Percentiles rank a stretch among this genome's conserved stretches.
Conservation (phyloP, 257 asterid genomes). For the Gynochthodes officinalis region DNA sequence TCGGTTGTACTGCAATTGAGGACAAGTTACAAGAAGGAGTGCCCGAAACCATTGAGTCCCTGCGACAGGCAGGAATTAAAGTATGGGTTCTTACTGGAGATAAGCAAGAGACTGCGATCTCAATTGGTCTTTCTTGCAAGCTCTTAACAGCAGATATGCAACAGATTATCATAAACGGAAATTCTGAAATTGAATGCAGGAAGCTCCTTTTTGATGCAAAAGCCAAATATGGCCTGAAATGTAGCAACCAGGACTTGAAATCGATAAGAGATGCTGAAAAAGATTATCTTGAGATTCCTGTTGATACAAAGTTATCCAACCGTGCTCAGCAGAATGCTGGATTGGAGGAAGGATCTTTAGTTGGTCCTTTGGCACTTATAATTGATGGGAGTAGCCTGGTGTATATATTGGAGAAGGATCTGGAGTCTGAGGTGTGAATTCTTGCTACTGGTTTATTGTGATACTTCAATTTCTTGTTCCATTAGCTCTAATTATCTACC, state of each 20-base stretch:
- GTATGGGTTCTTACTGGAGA: constrained; percentile 99
- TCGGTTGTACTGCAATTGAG: constrained; percentile 97
- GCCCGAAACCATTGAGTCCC: constrained; percentile 92
- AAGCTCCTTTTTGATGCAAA: constrained; percentile 76
- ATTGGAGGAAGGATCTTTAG: constrained; percentile 40
- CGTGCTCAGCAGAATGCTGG: constrained; percentile 35
- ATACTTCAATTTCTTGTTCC: neutral
- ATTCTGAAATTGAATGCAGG: constrained; percentile 84
- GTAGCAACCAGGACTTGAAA: constrained; percentile 32
- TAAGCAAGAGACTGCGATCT: constrained; percentile 98
- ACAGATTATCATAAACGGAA: constrained; percentile 83
- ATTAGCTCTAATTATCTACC: constrained; percentile 14
- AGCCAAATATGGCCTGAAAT: constrained; percentile 51
- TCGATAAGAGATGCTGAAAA: constrained; percentile 42
- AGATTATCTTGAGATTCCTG: constrained; percentile 50
- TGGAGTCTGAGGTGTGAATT: constrained; percentile 70
- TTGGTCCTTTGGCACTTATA: constrained; percentile 77
- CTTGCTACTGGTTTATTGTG: constrained; percentile 13
- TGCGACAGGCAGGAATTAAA: constrained; percentile 94
- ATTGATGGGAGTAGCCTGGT: constrained; percentile 98
- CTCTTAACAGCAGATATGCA: constrained; percentile 93
- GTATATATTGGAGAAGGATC: constrained; percentile 90
- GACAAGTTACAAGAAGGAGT: constrained; percentile 97
- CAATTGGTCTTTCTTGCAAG: constrained; percentile 92
- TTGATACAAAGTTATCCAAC: constrained; percentile 39